A percentile compares a stretch with the other conserved stretches of the same genome.
phyloP scores from a whole-genome alignment of 1,284 basidiomycete genomes.

The Agroathelia rolfsii region DNA sequence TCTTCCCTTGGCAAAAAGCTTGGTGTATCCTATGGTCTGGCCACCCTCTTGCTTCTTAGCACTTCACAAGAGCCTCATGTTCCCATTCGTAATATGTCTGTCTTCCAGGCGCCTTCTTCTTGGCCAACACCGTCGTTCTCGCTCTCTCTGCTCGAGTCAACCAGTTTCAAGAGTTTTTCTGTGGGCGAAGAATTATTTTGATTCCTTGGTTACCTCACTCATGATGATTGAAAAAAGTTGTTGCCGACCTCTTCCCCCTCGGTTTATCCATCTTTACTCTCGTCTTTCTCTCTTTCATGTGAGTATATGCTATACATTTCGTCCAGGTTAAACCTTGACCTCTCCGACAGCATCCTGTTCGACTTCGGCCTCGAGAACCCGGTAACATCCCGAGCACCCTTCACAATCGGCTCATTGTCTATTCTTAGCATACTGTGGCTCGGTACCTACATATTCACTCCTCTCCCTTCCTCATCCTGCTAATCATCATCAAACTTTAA shows the following conservation, averaged over 20 bases:
- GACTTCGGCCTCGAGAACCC: constrained; percentile 32
- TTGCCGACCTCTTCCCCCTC: constrained; percentile 50
- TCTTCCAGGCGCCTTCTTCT: constrained; percentile 28
- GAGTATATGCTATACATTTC: constrained; percentile 12
- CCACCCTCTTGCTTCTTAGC: too few species aligned
- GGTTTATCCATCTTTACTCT: constrained; percentile 44
- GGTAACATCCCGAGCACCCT: constrained; percentile 34
- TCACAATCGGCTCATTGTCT: constrained; percentile 36
- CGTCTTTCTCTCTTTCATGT: constrained; percentile 32
- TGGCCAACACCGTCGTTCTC: constrained; percentile 41
- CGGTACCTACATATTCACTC: constrained; percentile 27
- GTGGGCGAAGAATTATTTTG: constrained; percentile 25
- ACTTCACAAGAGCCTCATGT: constrained; percentile 10
- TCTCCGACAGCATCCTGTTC: constrained; percentile 27
- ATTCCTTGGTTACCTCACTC: constrained; percentile 2
- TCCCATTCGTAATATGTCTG: background rate
- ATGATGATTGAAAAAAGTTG: constrained; percentile 22
- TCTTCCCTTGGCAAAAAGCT: constrained; percentile 20
- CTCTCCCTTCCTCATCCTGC: background rate
- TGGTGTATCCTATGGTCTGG: constrained; percentile 24
- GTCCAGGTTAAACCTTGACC: background rate
- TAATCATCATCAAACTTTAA: constrained; percentile 2
- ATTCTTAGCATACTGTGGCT: constrained; percentile 44
- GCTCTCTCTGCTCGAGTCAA: constrained; percentile 44
- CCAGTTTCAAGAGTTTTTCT: constrained; percentile 49